A percentile compares a stretch with the other conserved stretches of the same genome.
phyloP scores from a whole-genome alignment of 2,329 filamentous ascomycete genomes.

The Arthrobotrys conoides region DNA sequence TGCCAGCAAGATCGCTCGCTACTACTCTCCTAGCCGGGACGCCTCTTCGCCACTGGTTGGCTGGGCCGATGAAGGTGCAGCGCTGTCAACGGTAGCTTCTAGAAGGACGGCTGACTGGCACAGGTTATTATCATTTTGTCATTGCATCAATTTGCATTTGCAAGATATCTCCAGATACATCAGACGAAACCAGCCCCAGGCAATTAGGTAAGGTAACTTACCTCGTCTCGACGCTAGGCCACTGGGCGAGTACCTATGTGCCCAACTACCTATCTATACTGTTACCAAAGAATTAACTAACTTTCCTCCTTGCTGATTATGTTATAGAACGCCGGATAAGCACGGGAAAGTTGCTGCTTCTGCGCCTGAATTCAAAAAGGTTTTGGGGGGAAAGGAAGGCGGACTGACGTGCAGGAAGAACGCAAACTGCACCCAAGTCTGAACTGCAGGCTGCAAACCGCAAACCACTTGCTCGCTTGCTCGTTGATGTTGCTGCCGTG shows the following conservation, averaged over 20 bases:
- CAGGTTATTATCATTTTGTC: constrained; percentile 36
- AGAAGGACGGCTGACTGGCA: constrained; percentile 25
- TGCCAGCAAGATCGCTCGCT: constrained; percentile 46
- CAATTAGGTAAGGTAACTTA: constrained; percentile 23
- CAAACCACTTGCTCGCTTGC: not conserved
- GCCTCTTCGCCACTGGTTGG: constrained; percentile 22
- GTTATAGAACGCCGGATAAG: constrained; percentile 52
- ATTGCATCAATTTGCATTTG: constrained; percentile 18
- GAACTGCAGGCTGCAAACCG: constrained; percentile 7
- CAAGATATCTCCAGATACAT: constrained; percentile 25
- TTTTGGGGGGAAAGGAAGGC: constrained; percentile 9
- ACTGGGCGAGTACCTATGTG: not conserved
- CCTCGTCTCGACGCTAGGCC: constrained; percentile 34
- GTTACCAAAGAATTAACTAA: not conserved
- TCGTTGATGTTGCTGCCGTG: not conserved
- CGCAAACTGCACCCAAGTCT: constrained; percentile 15
- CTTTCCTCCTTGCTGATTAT: constrained; percentile 15
- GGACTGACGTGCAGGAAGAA: constrained; percentile 41
- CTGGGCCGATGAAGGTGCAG: constrained; percentile 2
- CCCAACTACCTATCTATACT: constrained; percentile 3
- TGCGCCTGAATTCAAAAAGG: constrained; percentile 24
- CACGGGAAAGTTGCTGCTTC: constrained; percentile 44
- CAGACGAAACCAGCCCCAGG: constrained; percentile 23
- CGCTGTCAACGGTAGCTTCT: constrained; percentile 50
- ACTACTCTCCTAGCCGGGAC: constrained; percentile 34